Evolutionary conservation across 179 eudicot genomes (phyloP).

Genomic region (Corrigiola litoralis): DNA sequence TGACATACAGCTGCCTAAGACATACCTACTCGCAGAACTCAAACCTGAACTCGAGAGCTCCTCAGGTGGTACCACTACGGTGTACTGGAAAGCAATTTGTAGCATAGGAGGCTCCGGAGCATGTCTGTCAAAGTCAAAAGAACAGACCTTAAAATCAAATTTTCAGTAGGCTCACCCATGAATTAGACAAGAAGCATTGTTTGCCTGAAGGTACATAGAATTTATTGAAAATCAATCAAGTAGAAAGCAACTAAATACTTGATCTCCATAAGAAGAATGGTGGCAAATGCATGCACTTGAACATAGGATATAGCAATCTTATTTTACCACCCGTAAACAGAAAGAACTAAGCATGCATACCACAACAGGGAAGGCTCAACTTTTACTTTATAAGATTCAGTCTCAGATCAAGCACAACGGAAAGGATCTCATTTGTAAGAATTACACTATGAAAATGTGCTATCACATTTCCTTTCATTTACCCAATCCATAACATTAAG

Average conservation of each 20-base stretch:
- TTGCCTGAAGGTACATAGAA: neutral
- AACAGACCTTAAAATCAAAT: constrained; percentile 1
- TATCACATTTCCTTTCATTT: too few relatives aligned
- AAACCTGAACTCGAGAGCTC: constrained; percentile 55
- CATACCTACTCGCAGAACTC: constrained; percentile 73
- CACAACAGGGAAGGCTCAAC: too few relatives aligned
- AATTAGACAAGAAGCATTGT: neutral
- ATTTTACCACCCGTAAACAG: neutral
- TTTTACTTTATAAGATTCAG: too few relatives aligned
- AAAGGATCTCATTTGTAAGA: too few relatives aligned
- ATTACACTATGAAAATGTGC: too few relatives aligned
- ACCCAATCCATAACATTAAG: too few relatives aligned
- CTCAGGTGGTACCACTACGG: constrained; percentile 87
- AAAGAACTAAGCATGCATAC: neutral
- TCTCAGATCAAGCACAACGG: too few relatives aligned
- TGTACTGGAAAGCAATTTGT: constrained; percentile 94
- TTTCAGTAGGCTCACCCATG: constrained; percentile 1
- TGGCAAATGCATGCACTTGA: neutral
- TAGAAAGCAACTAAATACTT: neutral
- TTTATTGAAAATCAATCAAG: neutral
- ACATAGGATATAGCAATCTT: neutral
- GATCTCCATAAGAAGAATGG: neutral
- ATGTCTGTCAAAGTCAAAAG: constrained; percentile 45
- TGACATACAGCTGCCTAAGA: neutral
- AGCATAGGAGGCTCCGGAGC: constrained; percentile 74